These are phyloP conservation scores for Blastomyces silverae DNA, from an alignment of 2,329 filamentous ascomycete genomes.

Conservation along the genomic window DNA sequence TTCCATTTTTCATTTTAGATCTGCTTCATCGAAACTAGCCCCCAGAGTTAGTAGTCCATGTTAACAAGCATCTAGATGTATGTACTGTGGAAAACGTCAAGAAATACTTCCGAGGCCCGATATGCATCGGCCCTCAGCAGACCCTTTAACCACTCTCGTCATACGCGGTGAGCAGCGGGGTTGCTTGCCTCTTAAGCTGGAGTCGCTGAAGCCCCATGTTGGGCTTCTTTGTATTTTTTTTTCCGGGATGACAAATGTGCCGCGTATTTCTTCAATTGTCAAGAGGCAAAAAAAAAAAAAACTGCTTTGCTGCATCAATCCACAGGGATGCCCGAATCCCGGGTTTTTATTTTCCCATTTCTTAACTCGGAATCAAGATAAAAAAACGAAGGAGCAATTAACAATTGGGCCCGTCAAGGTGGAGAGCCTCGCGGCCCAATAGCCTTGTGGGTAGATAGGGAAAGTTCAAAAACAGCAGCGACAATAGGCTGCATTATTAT, in stretches of 20 bases:
- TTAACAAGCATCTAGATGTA: not conserved
- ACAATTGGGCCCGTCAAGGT: not conserved
- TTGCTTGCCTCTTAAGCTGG: not conserved
- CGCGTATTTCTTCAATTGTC: too few species aligned
- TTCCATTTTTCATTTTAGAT: too few species aligned
- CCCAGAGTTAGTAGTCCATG: not conserved
- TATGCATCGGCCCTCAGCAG: not conserved
- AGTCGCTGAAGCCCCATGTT: not conserved
- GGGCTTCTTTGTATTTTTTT: not conserved
- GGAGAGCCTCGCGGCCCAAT: not conserved
- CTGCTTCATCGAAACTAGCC: not conserved
- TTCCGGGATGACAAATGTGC: not conserved
- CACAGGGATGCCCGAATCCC: slow-evolving; percentile 6
- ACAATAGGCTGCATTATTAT: not conserved
- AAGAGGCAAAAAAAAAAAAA: not conserved
- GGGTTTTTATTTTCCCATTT: not conserved
- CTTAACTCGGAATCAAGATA: not conserved
- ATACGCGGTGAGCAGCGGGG: not conserved
- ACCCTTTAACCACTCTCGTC: not conserved
- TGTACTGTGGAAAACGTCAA: not conserved
- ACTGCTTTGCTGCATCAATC: not conserved
- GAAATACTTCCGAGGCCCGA: not conserved
- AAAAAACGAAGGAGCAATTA: not conserved
- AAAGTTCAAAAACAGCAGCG: not conserved
- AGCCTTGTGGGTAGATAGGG: not conserved